Conservation (phyloP, 148 eudicot genomes). For the Amaranthus hypochondriacus region DNA sequence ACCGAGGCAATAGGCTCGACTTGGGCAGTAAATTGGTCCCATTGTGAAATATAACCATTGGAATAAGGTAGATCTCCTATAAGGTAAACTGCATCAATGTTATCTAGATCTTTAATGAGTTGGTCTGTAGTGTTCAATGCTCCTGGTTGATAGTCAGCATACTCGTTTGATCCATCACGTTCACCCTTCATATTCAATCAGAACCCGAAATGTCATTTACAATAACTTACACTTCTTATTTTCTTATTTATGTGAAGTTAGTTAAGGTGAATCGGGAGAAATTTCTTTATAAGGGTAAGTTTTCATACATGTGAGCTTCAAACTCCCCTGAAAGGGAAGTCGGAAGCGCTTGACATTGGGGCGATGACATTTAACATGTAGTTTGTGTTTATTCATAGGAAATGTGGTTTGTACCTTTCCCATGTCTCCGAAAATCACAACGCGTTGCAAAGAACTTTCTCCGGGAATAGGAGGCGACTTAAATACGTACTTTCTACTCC, state of each 20-base stretch:
- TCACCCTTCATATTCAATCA: constrained; percentile 36
- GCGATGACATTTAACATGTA: too few species aligned
- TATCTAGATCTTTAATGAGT: constrained; percentile 59
- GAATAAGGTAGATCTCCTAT: constrained; percentile 83
- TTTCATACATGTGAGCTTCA: not conserved
- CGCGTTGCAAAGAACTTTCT: constrained; percentile 54
- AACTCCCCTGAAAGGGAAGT: too few species aligned
- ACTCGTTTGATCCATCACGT: constrained; percentile 81
- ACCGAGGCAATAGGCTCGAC: constrained; percentile 80
- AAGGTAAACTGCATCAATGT: constrained; percentile 78
- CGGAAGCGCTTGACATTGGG: too few species aligned
- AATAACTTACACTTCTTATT: not conserved
- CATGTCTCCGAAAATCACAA: constrained; percentile 74
- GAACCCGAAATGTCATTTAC: not conserved
- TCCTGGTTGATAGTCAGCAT: constrained; percentile 78
- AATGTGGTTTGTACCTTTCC: constrained; percentile 48
- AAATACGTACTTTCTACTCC: constrained; percentile 49
- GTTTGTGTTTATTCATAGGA: not conserved
- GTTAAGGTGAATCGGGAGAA: not conserved
- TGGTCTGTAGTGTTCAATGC: constrained; percentile 83
- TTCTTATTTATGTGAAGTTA: not conserved
- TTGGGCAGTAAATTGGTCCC: constrained; percentile 96
- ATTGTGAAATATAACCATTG: constrained; percentile 89
- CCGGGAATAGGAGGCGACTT: constrained; percentile 76
- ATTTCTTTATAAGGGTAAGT: not conserved